These are phyloP conservation scores for Candida chauliodis DNA, from an alignment of 805 yeast species.

Conservation along the genomic window DNA sequence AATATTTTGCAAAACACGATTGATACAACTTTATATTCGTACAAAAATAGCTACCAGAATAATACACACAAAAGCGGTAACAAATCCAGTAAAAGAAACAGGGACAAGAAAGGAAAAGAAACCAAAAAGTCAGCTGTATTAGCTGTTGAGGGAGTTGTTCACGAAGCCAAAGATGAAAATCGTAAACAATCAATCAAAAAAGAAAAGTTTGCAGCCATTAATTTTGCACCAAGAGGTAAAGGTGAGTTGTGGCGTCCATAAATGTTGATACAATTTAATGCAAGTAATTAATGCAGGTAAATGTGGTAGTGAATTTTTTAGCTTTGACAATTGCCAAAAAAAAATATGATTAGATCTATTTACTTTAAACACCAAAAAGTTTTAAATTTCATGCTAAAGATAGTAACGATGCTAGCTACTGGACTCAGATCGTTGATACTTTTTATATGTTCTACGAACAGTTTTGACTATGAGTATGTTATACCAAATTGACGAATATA, in stretches of 20 bases:
- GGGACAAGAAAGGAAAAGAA: slow-evolving; percentile 3
- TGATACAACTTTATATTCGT: slow-evolving; percentile 30
- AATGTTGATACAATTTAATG: no score
- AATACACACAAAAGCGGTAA: slow-evolving; percentile 1
- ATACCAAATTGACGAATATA: background rate
- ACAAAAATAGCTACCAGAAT: slow-evolving; percentile 9
- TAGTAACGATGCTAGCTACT: no score
- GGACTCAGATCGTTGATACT: no score
- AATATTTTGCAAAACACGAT: slow-evolving; percentile 29
- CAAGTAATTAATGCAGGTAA: no score
- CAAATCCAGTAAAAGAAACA: background rate
- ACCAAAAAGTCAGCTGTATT: background rate
- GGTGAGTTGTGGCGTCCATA: slow-evolving; percentile 60
- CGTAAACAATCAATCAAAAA: slow-evolving; percentile 19
- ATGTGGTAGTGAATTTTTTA: no score
- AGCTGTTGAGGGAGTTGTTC: slow-evolving; percentile 12
- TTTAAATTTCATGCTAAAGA: background rate
- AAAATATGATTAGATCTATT: no score
- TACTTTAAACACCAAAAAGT: no score
- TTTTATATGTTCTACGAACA: no score
- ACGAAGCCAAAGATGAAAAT: slow-evolving; percentile 1
- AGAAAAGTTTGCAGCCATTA: slow-evolving; percentile 44
- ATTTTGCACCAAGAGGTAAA: slow-evolving; percentile 58
- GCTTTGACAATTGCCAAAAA: no score
- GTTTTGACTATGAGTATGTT: background rate